phyloP scores from a whole-genome alignment of 176 grass and related monocot species.

The Oryza longistaminata region DNA sequence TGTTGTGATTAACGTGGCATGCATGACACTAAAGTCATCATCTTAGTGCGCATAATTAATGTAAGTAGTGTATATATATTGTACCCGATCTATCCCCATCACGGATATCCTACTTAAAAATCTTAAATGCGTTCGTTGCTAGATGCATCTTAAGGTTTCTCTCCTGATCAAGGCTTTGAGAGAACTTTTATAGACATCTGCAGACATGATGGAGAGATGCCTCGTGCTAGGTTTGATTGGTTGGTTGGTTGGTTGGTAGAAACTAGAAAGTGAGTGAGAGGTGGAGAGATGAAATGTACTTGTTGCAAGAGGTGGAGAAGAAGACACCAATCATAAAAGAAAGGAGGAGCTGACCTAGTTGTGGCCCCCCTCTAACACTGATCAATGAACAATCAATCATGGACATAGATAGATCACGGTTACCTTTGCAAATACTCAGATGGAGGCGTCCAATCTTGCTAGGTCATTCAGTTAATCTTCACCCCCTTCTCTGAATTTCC shows the following conservation, averaged over 20 bases:
- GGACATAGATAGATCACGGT: not conserved
- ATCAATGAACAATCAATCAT: conserved; percentile 28
- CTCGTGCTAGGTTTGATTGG: not conserved
- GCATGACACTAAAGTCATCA: not conserved
- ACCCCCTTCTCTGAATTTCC: not conserved
- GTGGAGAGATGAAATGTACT: conserved; percentile 11
- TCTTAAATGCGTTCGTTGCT: not conserved
- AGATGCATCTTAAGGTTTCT: not conserved
- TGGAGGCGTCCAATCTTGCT: not conserved
- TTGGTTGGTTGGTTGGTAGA: conserved; percentile 1
- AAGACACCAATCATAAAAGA: conserved; percentile 37
- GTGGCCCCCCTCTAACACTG: conserved; percentile 14
- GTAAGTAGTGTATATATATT: not conserved
- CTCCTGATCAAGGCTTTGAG: not conserved
- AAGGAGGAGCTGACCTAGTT: conserved; percentile 21
- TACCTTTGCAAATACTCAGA: not conserved
- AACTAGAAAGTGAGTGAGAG: not conserved
- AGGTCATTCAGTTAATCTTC: not conserved
- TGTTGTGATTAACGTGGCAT: not conserved
- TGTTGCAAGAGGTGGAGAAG: conserved; percentile 28
- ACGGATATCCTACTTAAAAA: not conserved
- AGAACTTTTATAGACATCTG: not conserved
- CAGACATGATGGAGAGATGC: conserved; percentile 38
- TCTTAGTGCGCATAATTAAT: not conserved
- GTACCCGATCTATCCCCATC: not conserved